Conservation (phyloP, 2,329 filamentous ascomycete species). For the Ambrosiella cleistominuta region DNA sequence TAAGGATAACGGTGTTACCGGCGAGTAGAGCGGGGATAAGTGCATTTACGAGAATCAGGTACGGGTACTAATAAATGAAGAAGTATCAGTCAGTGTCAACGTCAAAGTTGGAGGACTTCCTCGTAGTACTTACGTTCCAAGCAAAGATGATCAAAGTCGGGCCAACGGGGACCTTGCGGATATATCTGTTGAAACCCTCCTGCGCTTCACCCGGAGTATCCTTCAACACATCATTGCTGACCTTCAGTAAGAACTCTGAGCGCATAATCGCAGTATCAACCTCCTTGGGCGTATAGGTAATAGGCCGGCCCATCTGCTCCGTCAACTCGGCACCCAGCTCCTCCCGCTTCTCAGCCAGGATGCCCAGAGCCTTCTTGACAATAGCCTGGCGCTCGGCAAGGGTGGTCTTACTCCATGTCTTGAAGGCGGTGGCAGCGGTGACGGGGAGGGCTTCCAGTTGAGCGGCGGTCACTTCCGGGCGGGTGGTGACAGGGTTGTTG, state of each 20-base stretch:
- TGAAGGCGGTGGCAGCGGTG: slow-evolving; percentile 56
- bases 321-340: slow-evolving; percentile 71
- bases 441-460: slow-evolving; percentile 58
- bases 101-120: not conserved
- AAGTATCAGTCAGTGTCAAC: not conserved
- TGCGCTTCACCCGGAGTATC: slow-evolving; percentile 71
- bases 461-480: slow-evolving; percentile 51
- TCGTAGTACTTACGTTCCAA: slow-evolving; percentile 60
- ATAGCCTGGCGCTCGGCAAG: slow-evolving; percentile 63
- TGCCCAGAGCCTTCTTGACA: slow-evolving; percentile 58
- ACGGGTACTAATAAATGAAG: slow-evolving; percentile 53
- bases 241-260: slow-evolving; percentile 69
- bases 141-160: slow-evolving; percentile 81
- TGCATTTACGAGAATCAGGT: slow-evolving; percentile 83
- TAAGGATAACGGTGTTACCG: slow-evolving; percentile 82
- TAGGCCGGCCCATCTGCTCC: slow-evolving; percentile 87
- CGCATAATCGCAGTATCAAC: slow-evolving; percentile 71
- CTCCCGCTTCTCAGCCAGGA: slow-evolving; percentile 56
- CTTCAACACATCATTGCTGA: slow-evolving; percentile 60
- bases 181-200: slow-evolving; percentile 76
- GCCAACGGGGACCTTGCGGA: slow-evolving; percentile 74
- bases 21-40: slow-evolving; percentile 79
- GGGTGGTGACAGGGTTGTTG: slow-evolving; percentile 65
- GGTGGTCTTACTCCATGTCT: slow-evolving; percentile 56
- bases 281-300: slow-evolving; percentile 70